These are phyloP conservation scores for Sclerotinia subarctica DNA, from an alignment of 2,329 filamentous ascomycete genomes.

Conservation along the genomic window DNA sequence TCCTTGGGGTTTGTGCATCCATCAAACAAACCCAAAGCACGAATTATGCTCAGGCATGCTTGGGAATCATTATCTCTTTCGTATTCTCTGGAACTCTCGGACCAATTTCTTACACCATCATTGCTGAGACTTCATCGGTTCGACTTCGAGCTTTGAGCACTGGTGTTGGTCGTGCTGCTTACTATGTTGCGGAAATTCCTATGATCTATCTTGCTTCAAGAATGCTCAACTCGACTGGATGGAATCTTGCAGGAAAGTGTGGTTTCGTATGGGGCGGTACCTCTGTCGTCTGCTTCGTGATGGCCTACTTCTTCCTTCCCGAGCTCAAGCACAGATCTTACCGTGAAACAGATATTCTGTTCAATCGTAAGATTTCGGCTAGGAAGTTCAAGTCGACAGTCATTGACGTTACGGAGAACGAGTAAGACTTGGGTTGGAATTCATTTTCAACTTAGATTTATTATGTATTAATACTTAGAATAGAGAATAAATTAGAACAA, in stretches of 20 bases:
- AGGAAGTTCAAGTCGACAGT: slow-evolving; percentile 49
- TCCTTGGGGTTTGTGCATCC: slow-evolving; percentile 58
- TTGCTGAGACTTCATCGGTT: slow-evolving; percentile 63
- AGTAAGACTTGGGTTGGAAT: slow-evolving; percentile 44
- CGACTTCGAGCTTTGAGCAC: slow-evolving; percentile 64
- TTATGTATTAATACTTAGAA: too few relatives aligned
- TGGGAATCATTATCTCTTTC: slow-evolving; percentile 64
- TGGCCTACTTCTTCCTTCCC: slow-evolving; percentile 50
- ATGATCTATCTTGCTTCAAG: slow-evolving; percentile 61
- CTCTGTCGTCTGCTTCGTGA: slow-evolving; percentile 51
- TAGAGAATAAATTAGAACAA: too few relatives aligned
- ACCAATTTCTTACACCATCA: slow-evolving; percentile 64
- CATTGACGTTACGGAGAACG: slow-evolving; percentile 58
- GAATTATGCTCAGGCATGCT: slow-evolving; percentile 55
- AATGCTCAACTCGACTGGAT: slow-evolving; percentile 53
- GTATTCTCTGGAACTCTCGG: slow-evolving; percentile 61
- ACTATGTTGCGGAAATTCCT: slow-evolving; percentile 64
- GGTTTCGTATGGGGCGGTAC: slow-evolving; percentile 60
- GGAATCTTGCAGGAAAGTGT: slow-evolving; percentile 51
- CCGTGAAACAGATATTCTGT: slow-evolving; percentile 50
- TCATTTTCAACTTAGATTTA: too few relatives aligned
- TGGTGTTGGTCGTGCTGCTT: slow-evolving; percentile 59
- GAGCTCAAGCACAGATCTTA: slow-evolving; percentile 57
- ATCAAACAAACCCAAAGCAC: slow-evolving; percentile 43
- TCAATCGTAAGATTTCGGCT: slow-evolving; percentile 41